These are phyloP conservation scores for Berkeleyomyces rouxiae DNA, from an alignment of 2,329 filamentous ascomycete species.

Conservation along the genomic window DNA sequence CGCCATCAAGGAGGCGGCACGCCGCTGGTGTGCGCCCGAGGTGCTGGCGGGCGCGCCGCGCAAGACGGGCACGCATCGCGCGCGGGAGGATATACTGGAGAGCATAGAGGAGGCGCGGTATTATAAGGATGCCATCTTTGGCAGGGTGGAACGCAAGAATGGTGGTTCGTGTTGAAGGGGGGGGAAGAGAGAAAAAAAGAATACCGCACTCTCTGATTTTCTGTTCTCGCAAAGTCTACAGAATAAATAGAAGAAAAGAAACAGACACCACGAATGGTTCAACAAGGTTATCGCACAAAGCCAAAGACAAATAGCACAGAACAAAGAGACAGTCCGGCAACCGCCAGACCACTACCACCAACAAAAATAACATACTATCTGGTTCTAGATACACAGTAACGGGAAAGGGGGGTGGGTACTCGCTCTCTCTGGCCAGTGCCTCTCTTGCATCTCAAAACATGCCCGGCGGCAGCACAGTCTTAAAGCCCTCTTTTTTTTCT, in stretches of 20 bases:
- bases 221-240: too few species aligned
- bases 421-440: too few species aligned
- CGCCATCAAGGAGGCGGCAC: slow-evolving; percentile 75
- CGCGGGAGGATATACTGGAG: slow-evolving; percentile 78
- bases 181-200: background rate
- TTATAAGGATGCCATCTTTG: slow-evolving; percentile 58
- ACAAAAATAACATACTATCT: background rate
- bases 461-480: background rate
- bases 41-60: slow-evolving; percentile 44
- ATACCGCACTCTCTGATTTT: too few species aligned
- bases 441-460: too few species aligned
- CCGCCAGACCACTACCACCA: background rate
- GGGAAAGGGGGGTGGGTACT: too few species aligned
- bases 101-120: slow-evolving; percentile 84
- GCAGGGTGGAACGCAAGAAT: slow-evolving; percentile 11
- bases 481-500: background rate
- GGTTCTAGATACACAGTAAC: background rate
- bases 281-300: too few species aligned
- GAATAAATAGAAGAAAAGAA: too few species aligned
- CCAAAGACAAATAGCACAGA: background rate
- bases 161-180: background rate
- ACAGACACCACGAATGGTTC: too few species aligned
- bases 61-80: slow-evolving; percentile 68
- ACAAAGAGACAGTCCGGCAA: background rate
- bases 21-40: slow-evolving; percentile 56